Evolutionary conservation across 306 rosid genomes (phyloP).

Genomic region (Gleditsia sinensis): DNA sequence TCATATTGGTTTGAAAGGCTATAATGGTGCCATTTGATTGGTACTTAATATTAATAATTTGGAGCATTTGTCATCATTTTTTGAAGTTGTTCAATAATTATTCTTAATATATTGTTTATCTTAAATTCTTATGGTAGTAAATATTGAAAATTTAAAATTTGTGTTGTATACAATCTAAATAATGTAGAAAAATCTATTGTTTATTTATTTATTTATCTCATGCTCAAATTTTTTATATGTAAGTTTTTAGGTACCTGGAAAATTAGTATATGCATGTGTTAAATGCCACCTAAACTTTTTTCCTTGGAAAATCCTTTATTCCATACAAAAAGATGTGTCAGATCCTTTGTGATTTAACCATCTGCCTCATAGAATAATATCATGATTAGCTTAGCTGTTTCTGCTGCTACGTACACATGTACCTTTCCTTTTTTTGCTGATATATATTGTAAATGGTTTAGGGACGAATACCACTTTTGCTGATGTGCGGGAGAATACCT

Average conservation of each 20-base stretch:
- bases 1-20: neutral
- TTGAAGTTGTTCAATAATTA: neutral
- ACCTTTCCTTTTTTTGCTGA: conserved; percentile 3
- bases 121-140: no score
- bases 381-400: neutral
- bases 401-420: neutral
- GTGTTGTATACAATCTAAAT: no score
- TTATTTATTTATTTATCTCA: no score
- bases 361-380: neutral
- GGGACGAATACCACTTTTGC: conserved; percentile 37
- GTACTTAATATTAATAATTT: neutral
- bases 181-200: no score
- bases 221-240: no score
- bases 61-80: neutral
- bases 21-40: neutral
- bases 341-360: neutral
- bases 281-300: no score
- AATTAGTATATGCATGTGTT: no score
- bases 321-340: neutral
- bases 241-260: no score
- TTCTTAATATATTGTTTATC: neutral
- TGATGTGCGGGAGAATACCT: conserved; percentile 2
- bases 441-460: neutral
- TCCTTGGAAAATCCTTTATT: neutral
- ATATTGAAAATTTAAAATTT: no score